Evolutionary conservation across 1,284 basidiomycete species (phyloP), one percentile per base, ranked within the genome.

Genomic region (Boletus austroedulis): DNA sequence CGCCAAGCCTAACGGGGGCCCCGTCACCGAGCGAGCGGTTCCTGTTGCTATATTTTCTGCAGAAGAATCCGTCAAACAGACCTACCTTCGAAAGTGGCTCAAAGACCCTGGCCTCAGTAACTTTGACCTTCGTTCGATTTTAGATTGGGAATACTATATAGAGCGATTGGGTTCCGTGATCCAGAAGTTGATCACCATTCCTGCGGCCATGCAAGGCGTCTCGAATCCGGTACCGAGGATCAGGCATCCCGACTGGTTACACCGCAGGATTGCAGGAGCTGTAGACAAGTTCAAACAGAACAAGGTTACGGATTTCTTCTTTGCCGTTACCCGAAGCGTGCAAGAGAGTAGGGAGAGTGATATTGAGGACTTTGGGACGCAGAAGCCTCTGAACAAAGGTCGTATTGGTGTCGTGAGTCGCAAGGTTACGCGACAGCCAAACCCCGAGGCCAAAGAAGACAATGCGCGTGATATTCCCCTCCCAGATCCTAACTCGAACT

Each of bases 21-120:
- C 97, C 0, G 95, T 99, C 60, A 98, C 97, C 3, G 97, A 99
- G 63, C 88, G 97, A 47, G 97, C 97, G 5, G 87, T 99, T 36
- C 97, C 97, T 2, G 87, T 99, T n/a, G 97, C 97, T 23, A 98
- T 99, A 66, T 99, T 99, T 75, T 95, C 95, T 19, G 94, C 97
- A 0, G 96, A 98, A 70, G 90, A 93, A 61, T 84, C 83, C 60
- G 83, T 98, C 64, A 98, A 98, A 76, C 83, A 90, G 38, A 87
- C 85, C 45, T 99, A 95, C 75, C 82, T 99, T 52, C 91, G 94
- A 55, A 95, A 92, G 75, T 99, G 97, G 95, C 81, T 99, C 59
- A 97, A 95, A 75, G 95, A 99, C 75, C 93, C 88, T 72, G 85
- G 88, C 65, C 80, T 99, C 34, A 80, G 84, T 46, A 89, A 88